A percentile compares a stretch with the other conserved stretches of the same genome.
phyloP scores from a whole-genome alignment of 116 monocot genomes.

The Iris pallida region DNA sequence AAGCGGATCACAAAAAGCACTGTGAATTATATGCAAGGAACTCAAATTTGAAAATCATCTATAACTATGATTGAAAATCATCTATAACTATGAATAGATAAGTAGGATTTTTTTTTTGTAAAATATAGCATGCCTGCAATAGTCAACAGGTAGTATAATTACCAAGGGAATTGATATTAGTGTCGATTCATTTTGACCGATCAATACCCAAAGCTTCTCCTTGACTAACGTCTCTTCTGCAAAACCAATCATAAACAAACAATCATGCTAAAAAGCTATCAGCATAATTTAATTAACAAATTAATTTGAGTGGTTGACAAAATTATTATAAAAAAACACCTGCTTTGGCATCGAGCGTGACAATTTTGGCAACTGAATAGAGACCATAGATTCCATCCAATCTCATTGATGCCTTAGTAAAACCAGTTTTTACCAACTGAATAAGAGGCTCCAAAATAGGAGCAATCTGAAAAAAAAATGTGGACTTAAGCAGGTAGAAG shows the following conservation, averaged over 20 bases:
- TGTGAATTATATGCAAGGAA: too few species aligned
- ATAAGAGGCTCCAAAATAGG: constrained; percentile 65
- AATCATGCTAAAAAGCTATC: not conserved
- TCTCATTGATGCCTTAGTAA: constrained; percentile 77
- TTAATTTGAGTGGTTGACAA: not conserved
- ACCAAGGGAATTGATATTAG: constrained; percentile 61
- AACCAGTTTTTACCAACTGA: constrained; percentile 79
- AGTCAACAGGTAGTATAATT: constrained; percentile 8
- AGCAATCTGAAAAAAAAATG: constrained; percentile 38
- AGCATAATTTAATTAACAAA: constrained; percentile 1
- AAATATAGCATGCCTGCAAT: not conserved
- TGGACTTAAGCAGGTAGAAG: not conserved
- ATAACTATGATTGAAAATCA: too few species aligned
- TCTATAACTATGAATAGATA: too few species aligned
- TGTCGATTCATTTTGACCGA: constrained; percentile 78
- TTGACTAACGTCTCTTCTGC: constrained; percentile 69
- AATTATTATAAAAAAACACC: constrained; percentile 30
- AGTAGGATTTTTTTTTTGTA: too few species aligned
- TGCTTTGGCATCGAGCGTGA: constrained; percentile 60
- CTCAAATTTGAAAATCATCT: too few species aligned
- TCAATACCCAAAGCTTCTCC: constrained; percentile 80
- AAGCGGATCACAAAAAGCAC: too few species aligned
- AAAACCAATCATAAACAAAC: constrained; percentile 7
- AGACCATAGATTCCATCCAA: constrained; percentile 96
- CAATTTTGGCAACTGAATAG: constrained; percentile 54